Evolutionary conservation across 2,329 filamentous ascomycete genomes (phyloP).

Genomic region (Phialemoniopsis sp.): DNA sequence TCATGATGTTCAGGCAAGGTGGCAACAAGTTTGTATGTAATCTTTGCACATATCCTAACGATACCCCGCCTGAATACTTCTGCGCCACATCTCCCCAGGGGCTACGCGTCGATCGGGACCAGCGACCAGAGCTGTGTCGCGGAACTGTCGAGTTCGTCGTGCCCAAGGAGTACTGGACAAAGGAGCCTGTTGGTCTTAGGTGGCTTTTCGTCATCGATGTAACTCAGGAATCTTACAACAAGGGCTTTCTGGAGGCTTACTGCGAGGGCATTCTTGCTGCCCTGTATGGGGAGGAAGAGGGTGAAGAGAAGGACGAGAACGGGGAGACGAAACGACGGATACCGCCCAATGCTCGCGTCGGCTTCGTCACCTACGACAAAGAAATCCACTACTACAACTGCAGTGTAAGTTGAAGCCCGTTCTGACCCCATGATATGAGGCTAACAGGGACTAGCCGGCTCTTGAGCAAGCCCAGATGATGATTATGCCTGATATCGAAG

Average conservation of each 20-base stretch:
- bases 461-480: conserved; percentile 93
- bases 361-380: conserved; percentile 93
- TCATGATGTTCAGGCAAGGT: conserved; percentile 93
- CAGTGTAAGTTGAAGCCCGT: conserved; percentile 57
- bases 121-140: conserved; percentile 82
- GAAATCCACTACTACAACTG: conserved; percentile 98
- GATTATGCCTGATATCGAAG: conserved; percentile 96
- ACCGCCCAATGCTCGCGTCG: conserved; percentile 79
- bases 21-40: conserved; percentile 98
- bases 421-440: background rate
- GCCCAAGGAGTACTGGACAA: conserved; percentile 98
- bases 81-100: conserved; percentile 85
- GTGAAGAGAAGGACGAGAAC: conserved; percentile 43
- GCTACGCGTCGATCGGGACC: conserved; percentile 79
- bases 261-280: conserved; percentile 84
- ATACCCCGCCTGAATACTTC: conserved; percentile 89
- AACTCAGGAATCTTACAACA: conserved; percentile 85
- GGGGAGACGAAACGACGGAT: conserved; percentile 56
- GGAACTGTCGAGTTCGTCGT: conserved; percentile 96
- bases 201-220: conserved; percentile 94
- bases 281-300: conserved; percentile 66
- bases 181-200: conserved; percentile 81
- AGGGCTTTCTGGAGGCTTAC: conserved; percentile 84
- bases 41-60: conserved; percentile 95
- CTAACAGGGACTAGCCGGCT: conserved; percentile 45